These are phyloP conservation scores for Rhodotorula diobovata DNA, from an alignment of 768 basidiomycete species.

Conservation along the genomic window DNA sequence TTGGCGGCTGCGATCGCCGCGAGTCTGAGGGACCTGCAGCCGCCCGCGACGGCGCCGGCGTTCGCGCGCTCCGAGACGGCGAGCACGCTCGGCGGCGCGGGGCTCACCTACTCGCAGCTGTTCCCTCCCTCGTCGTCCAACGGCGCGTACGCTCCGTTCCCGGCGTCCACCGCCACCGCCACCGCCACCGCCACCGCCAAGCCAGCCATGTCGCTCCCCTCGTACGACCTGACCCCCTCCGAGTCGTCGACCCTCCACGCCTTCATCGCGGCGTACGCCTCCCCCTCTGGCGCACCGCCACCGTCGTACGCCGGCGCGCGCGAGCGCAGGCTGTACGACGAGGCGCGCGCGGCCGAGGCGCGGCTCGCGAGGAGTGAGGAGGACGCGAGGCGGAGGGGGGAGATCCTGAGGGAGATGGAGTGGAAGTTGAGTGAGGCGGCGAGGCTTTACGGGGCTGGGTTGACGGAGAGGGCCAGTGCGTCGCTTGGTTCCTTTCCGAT, in stretches of 20 bases:
- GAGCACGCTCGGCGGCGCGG: constrained; percentile 53
- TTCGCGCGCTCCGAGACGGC: constrained; percentile 18
- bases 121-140: constrained; percentile 42
- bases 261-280: constrained; percentile 67
- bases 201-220: constrained; percentile 45
- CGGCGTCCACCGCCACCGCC: constrained; percentile 48
- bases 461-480: constrained; percentile 66
- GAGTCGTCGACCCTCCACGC: constrained; percentile 70
- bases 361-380: constrained; percentile 78
- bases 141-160: no score
- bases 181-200: constrained; percentile 41
- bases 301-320: constrained; percentile 69
- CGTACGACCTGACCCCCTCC: constrained; percentile 71
- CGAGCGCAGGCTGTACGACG: constrained; percentile 76
- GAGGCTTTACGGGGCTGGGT: constrained; percentile 72
- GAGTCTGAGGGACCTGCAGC: constrained; percentile 66
- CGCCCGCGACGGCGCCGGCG: constrained; percentile 37
- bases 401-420: constrained; percentile 88
- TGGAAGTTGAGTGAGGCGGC: constrained; percentile 88
- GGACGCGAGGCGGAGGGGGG: constrained; percentile 77
- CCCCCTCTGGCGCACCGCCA: constrained; percentile 61
- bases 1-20: constrained; percentile 92
- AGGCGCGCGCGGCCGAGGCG: constrained; percentile 65
- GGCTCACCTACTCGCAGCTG: constrained; percentile 59
- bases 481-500: no score